These are phyloP conservation scores for Phytophthora nicotianae DNA, from an alignment of 352 stramenopile species.

Conservation along the genomic window DNA sequence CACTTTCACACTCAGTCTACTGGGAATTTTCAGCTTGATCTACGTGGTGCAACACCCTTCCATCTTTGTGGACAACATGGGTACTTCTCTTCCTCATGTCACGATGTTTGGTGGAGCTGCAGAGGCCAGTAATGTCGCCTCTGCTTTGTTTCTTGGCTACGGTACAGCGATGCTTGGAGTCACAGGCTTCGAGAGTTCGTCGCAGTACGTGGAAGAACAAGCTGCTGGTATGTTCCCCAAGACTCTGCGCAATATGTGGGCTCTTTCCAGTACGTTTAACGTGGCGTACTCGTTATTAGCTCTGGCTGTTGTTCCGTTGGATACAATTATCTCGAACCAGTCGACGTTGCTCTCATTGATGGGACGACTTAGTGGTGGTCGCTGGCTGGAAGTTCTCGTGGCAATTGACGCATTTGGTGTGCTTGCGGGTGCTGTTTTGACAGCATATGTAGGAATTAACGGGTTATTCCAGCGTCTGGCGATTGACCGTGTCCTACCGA, in stretches of 20 bases:
- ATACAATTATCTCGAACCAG: conserved; percentile 66
- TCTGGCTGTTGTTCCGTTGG: conserved; percentile 77
- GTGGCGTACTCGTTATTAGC: conserved; percentile 61
- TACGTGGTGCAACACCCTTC: conserved; percentile 66
- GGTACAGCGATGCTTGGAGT: conserved; percentile 87
- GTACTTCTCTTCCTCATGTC: conserved; percentile 60
- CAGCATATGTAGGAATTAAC: conserved; percentile 83
- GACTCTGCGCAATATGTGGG: conserved; percentile 84
- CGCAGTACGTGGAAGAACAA: conserved; percentile 91
- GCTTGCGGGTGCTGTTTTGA: conserved; percentile 84
- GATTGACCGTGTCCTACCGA: conserved; percentile 73
- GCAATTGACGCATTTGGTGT: conserved; percentile 91
- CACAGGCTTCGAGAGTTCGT: conserved; percentile 88
- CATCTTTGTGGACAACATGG: conserved; percentile 75
- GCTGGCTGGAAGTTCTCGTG: conserved; percentile 49
- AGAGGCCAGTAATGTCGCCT: conserved; percentile 44
- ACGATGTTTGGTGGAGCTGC: conserved; percentile 50
- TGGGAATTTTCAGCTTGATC: conserved; percentile 56
- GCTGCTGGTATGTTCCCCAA: conserved; percentile 75
- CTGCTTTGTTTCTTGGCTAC: conserved; percentile 74
- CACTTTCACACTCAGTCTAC: conserved; percentile 62
- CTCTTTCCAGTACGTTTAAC: conserved; percentile 84
- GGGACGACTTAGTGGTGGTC: conserved; percentile 48
- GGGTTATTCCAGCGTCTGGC: conserved; percentile 80
- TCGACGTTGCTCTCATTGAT: conserved; percentile 73